Evolutionary conservation across 1,139 yeast species (phyloP), one percentile per base, ranked within the genome.

Genomic region (Magnusiomyces suaveolens): DNA sequence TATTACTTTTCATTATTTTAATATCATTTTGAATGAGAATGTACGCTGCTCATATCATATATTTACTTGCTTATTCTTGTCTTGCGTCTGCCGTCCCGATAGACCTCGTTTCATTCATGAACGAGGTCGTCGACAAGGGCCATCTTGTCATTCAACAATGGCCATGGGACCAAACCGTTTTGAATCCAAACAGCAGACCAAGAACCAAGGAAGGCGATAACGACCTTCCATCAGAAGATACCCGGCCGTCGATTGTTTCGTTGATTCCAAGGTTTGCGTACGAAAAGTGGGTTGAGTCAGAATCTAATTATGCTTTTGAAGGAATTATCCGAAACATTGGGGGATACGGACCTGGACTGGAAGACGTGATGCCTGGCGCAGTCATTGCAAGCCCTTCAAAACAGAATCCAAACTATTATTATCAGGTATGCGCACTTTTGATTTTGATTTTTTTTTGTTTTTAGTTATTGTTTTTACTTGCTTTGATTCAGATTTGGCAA

Each of bases 351-450:
- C 62, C 66, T 12, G 62, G 62, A 12, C 60, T 66, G 1, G 66
- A 66, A 1, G 77, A 74, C 48, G 84, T 84, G 0, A 65, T 75
- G 0, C 70, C 73, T 10, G 97, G 97, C 29, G 87, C 80, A 2
- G 84, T 88, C 2, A 75, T 90, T 58, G 97, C 97, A 0, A 83
- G 95, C 8, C 95, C 96, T 2, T 87, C 95, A 0, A 77, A 68
- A 54, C 3, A 54, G 0, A 60, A 73, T 24, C 97, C 97, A 0
- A 77, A 90, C 68, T 90, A 90, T 67, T 89, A 79, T 63, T 90
- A 79, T 65, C 95, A 87, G 48, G 56, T 53, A 50, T 23, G 56
- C 23, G 64, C 16, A 6, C 36, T 8, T 43, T 50, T 29, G 2
- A 21, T 43, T 43, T 4, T 23, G 14, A 2, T 29, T 14, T 41